Conservation (phyloP, 2,329 filamentous ascomycete genomes). For the Tothia fuscella region DNA sequence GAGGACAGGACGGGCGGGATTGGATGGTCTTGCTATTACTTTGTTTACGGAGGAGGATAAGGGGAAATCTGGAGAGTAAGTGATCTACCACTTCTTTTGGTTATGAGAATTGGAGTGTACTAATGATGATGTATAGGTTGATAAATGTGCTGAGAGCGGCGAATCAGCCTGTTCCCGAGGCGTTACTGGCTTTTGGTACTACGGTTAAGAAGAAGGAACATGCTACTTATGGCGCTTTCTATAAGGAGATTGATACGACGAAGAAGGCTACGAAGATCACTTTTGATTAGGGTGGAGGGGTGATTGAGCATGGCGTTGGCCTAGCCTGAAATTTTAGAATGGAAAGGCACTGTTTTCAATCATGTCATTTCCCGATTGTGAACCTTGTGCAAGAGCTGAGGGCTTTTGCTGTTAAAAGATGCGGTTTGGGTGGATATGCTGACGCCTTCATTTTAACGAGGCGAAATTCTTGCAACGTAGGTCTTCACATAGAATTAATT, state of each 20-base stretch:
- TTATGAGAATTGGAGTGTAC: not conserved
- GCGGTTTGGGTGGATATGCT: no score
- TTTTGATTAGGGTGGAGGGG: constrained; percentile 47
- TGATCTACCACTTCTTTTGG: constrained; percentile 20
- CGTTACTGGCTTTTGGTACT: constrained; percentile 87
- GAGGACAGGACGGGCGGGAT: constrained; percentile 82
- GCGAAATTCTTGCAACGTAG: no score
- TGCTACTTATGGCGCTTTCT: constrained; percentile 89
- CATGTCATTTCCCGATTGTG: no score
- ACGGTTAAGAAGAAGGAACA: constrained; percentile 99
- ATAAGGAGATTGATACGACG: constrained; percentile 75
- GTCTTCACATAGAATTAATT: no score
- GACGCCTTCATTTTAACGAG: no score
- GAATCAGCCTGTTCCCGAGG: constrained; percentile 80
- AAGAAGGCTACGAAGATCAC: constrained; percentile 85
- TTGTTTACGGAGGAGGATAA: constrained; percentile 95
- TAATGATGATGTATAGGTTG: constrained; percentile 42
- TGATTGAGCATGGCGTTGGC: not conserved
- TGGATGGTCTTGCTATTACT: constrained; percentile 78
- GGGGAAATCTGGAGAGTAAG: constrained; percentile 74
- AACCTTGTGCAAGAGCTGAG: no score
- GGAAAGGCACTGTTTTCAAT: no score
- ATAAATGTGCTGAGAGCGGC: constrained; percentile 94
- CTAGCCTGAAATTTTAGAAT: no score
- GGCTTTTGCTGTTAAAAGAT: no score